phyloP scores from a whole-genome alignment of 805 yeast species.

The Candida glaebosa region DNA sequence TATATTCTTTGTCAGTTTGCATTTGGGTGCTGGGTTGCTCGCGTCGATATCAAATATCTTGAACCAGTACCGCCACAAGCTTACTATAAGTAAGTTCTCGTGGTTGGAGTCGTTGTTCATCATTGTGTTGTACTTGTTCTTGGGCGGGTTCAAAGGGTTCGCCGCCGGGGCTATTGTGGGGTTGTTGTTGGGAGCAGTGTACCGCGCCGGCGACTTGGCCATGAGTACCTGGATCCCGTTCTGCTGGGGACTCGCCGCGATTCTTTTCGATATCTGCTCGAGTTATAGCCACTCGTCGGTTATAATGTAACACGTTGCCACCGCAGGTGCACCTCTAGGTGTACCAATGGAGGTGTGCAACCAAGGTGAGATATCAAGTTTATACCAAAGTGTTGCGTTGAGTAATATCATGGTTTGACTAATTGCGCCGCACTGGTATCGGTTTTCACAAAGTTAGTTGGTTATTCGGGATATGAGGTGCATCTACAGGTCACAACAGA shows the following conservation, averaged over 20 bases:
- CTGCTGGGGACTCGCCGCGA: conserved; percentile 68
- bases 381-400: too few species aligned
- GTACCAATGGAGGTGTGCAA: too few species aligned
- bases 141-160: conserved; percentile 65
- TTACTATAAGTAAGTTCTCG: conserved; percentile 5
- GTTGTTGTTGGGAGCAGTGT: conserved; percentile 67
- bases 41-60: conserved; percentile 38
- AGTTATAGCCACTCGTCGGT: conserved; percentile 40
- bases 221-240: conserved; percentile 97
- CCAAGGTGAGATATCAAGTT: too few species aligned
- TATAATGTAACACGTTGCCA: too few species aligned
- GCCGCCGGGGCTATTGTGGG: conserved; percentile 77
- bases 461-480: too few species aligned
- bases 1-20: conserved; percentile 61
- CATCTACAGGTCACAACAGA: too few species aligned
- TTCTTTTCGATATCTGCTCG: conserved; percentile 62
- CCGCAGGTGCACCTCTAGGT: too few species aligned
- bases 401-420: too few species aligned
- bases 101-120: conserved; percentile 23
- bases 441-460: too few species aligned
- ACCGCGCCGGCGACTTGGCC: conserved; percentile 73
- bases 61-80: conserved; percentile 17
- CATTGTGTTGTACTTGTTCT: conserved; percentile 41
- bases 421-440: too few species aligned
- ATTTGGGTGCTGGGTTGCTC: conserved; percentile 59